Base-by-base conservation (phyloP, 2,329 filamentous ascomycete species). In the Aspergillus sp. region DNA sequence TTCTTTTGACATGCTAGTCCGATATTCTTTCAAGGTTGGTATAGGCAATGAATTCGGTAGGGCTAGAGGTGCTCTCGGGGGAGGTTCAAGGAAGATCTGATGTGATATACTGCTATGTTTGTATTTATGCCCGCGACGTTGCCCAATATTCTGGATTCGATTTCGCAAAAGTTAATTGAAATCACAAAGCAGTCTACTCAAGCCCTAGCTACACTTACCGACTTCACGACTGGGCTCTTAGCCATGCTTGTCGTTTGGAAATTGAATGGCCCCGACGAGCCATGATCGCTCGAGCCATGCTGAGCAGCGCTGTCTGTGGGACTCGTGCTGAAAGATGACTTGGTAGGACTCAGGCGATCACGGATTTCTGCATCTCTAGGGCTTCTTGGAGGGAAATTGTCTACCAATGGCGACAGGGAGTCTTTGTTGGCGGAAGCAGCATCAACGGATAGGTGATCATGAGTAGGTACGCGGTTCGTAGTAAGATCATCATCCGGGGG, bases 31-130 rank as follows among this genome's bases (percentile, higher is more conserved):
- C 48, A 89, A 74, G 1, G 91, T 98, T 0, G 93, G 93, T 32
- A 96, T 86, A 0, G 93, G 93, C 0, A 98, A 79, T 29, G 90
- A 95, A 43, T 90, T 89, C 1, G 93, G 93, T 0, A 98, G 80
- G 32, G 91, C 86, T 26, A 95, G 80, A 4, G 93, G 91, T 1
- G 90, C 86, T 42, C 90, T 81, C 5, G 82, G 86, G 0, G 90
- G 84, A 6, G 93, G 93, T 64, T 96, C 90, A 56, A 94, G 88
- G 67, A 97, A 95, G 67, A 97, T 94, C 67, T 96, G 90, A 64
- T 97, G 90, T 13, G 88, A 95, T 45, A 98, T 86, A 64, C 88
- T 95, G 65, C 88, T 94, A 72, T 97, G 91, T 64, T 96, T 95
- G 77, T 98, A 98, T 65, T 93, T 90, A 73, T 98, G 93, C 50